phyloP scores from a whole-genome alignment of 2,329 filamentous ascomycete genomes.

The Exophiala xenobiotica region DNA sequence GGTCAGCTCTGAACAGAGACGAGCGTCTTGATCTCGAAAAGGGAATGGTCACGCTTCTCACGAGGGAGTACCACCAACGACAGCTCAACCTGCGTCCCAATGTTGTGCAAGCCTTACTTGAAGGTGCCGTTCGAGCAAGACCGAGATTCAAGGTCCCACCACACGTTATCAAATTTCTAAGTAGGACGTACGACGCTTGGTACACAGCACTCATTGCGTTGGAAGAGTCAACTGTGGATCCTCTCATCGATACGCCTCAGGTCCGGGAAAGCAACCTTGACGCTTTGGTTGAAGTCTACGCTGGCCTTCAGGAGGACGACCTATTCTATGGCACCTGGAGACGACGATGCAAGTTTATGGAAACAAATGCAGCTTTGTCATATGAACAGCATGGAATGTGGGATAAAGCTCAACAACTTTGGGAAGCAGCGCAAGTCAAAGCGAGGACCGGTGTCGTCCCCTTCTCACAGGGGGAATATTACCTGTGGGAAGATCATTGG shows the following conservation, averaged over 20 bases:
- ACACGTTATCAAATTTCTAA: conserved; percentile 92
- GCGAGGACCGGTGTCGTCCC: conserved; percentile 93
- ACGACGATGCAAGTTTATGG: conserved; percentile 89
- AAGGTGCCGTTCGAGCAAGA: conserved; percentile 79
- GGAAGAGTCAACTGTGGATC: conserved; percentile 82
- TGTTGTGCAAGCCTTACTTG: conserved; percentile 86
- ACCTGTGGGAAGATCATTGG: conserved; percentile 99
- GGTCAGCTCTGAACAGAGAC: conserved; percentile 83
- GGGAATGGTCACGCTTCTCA: conserved; percentile 83
- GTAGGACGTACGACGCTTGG: conserved; percentile 93
- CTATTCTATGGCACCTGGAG: conserved; percentile 98
- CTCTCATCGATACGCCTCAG: conserved; percentile 76
- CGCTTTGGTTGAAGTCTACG: conserved; percentile 90
- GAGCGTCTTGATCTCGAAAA: conserved; percentile 88
- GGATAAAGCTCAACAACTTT: conserved; percentile 97
- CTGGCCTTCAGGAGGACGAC: conserved; percentile 88
- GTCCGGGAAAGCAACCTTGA: conserved; percentile 94
- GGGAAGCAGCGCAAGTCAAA: conserved; percentile 95
- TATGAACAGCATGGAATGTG: conserved; percentile 99
- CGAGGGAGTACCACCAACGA: conserved; percentile 91
- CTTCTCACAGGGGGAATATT: conserved; percentile 95
- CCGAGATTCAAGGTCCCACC: conserved; percentile 91
- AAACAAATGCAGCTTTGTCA: conserved; percentile 93
- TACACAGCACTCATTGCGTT: conserved; percentile 90
- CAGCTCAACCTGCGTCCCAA: conserved; percentile 95